These are phyloP conservation scores for Helicostylum pulchrum DNA, from an alignment of 192 early-diverging fungal genomes.

Conservation along the genomic window DNA sequence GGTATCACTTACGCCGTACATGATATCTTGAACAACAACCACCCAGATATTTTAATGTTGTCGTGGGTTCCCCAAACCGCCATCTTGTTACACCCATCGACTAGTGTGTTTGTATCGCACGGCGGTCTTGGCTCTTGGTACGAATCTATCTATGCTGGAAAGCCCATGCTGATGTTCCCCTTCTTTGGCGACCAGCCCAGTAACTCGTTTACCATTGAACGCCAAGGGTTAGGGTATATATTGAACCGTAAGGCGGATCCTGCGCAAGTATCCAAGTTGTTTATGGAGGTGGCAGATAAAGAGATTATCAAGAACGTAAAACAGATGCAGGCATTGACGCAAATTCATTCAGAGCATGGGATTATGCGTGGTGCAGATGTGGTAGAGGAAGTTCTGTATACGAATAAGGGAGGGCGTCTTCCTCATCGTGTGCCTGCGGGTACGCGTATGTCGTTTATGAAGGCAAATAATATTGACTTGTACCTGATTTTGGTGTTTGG, in stretches of 20 bases:
- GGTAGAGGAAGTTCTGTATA: slow-evolving; percentile 26
- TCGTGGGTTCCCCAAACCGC: slow-evolving; percentile 33
- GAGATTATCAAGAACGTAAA: neutral
- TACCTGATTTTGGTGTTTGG: neutral
- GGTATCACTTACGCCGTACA: neutral
- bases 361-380: slow-evolving; percentile 14
- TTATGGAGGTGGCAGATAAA: neutral
- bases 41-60: neutral
- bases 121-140: slow-evolving; percentile 26
- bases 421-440: slow-evolving; percentile 20
- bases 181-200: slow-evolving; percentile 29
- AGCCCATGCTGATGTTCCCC: slow-evolving; percentile 28
- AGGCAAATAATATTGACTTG: slow-evolving; percentile 22
- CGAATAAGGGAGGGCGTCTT: neutral
- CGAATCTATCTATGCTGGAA: slow-evolving; percentile 33
- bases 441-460: slow-evolving; percentile 18
- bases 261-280: neutral
- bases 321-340: slow-evolving; percentile 4
- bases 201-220: slow-evolving; percentile 4
- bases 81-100: slow-evolving; percentile 26
- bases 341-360: slow-evolving; percentile 16
- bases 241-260: neutral
- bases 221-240: neutral
- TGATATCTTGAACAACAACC: neutral
- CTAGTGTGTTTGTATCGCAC: slow-evolving; percentile 27